These are phyloP conservation scores for Inga leiocalycina DNA, from an alignment of 306 rosid genomes.

Conservation along the genomic window DNA sequence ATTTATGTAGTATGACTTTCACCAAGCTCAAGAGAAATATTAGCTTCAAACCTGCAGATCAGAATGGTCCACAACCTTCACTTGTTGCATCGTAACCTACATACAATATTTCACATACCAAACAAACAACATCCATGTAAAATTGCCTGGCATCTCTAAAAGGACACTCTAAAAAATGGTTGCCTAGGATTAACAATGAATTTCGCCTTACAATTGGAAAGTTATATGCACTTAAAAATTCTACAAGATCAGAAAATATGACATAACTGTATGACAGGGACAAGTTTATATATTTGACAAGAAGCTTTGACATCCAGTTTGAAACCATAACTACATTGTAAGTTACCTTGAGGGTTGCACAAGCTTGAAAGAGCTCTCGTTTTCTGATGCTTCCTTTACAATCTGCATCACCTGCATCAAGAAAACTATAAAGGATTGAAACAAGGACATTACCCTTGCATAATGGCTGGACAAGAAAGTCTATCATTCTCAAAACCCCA, in stretches of 20 bases:
- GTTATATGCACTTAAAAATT: slow-evolving; percentile 23
- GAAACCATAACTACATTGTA: slow-evolving; percentile 29
- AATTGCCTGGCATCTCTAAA: slow-evolving; percentile 17
- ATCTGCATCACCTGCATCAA: slow-evolving; percentile 75
- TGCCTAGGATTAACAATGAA: slow-evolving; percentile 15
- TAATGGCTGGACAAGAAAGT: background rate
- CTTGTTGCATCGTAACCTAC: slow-evolving; percentile 71
- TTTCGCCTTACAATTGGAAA: slow-evolving; percentile 9
- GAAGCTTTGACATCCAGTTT: slow-evolving; percentile 21
- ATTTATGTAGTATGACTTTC: slow-evolving; percentile 6
- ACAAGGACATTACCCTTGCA: background rate
- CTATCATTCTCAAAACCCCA: slow-evolving; percentile 21
- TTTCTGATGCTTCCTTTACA: slow-evolving; percentile 73
- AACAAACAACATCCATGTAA: slow-evolving; percentile 21
- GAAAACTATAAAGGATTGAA: slow-evolving; percentile 17
- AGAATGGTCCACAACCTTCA: slow-evolving; percentile 79
- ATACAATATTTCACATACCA: slow-evolving; percentile 35
- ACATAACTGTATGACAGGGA: background rate
- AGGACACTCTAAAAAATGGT: slow-evolving; percentile 15
- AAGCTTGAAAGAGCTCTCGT: slow-evolving; percentile 79
- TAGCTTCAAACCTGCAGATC: slow-evolving; percentile 70
- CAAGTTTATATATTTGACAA: slow-evolving; percentile 7
- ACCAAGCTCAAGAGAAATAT: slow-evolving; percentile 41
- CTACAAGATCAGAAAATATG: background rate
- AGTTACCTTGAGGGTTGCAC: slow-evolving; percentile 79